Conservation (phyloP, 2,329 filamentous ascomycete species). For the Thielaviopsis musarum region DNA sequence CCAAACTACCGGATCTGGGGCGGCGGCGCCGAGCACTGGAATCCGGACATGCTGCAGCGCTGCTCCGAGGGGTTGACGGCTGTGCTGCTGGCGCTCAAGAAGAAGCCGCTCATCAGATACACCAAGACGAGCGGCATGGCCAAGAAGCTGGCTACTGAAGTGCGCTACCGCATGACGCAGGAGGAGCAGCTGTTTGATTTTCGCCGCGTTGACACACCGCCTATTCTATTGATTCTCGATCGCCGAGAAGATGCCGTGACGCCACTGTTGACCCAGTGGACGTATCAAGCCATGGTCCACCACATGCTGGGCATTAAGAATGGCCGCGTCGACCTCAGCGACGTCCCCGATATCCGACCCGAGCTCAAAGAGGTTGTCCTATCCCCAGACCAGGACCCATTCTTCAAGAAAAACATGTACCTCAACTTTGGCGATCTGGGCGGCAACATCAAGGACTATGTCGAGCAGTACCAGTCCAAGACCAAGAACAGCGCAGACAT, state of each 20-base stretch:
- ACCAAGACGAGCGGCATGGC: conserved; percentile 78
- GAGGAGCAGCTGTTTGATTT: conserved; percentile 97
- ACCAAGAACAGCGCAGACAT: conserved; percentile 95
- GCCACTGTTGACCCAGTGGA: conserved; percentile 91
- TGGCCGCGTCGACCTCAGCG: conserved; percentile 76
- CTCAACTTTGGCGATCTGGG: conserved; percentile 93
- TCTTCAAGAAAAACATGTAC: conserved; percentile 99
- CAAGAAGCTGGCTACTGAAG: conserved; percentile 84
- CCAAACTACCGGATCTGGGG: conserved; percentile 70
- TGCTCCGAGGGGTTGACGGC: conserved; percentile 78
- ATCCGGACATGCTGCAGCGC: conserved; percentile 70
- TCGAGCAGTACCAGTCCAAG: conserved; percentile 93
- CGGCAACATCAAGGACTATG: conserved; percentile 94
- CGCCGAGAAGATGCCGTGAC: conserved; percentile 89
- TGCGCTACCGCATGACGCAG: conserved; percentile 83
- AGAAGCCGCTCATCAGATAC: conserved; percentile 88
- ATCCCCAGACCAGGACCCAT: conserved; percentile 92
- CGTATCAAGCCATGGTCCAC: conserved; percentile 99
- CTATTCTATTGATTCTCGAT: conserved; percentile 79
- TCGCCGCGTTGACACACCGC: conserved; percentile 81
- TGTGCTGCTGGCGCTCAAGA: conserved; percentile 75
- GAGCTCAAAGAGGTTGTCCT: conserved; percentile 89
- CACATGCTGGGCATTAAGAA: conserved; percentile 88
- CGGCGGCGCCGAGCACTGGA: conserved; percentile 70
- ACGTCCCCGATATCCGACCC: conserved; percentile 67